Base-by-base conservation (phyloP, 345 rosid genomes). In the Aethionema arabicum region DNA sequence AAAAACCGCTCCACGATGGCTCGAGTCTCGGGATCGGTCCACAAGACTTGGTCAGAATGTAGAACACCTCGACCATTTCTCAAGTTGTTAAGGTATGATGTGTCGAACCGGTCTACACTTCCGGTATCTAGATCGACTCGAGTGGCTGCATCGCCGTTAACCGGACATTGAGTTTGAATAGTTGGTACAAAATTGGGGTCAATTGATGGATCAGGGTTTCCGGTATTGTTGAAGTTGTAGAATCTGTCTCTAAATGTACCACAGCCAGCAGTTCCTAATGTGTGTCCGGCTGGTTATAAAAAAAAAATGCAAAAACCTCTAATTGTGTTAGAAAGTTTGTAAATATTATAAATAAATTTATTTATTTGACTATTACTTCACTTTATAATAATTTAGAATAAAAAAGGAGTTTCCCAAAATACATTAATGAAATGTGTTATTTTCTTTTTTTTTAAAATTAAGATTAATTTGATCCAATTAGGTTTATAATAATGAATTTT, bases 201-300 rank as follows among this genome's bases (percentile, higher is more conserved):
- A 8, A 86, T 80, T 7, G 87, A 33, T 0, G 85, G 76, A 60
- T 86, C 87, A 0, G 78, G 76, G 11, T 67, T 77, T 52, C 70
- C 70, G 11, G 70, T 63, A 56, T 63, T 61, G 5, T 70, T 62
- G 76, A 76, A 83, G 65, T 78, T 79, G 72, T 75, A 75, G 52
- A 83, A 64, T 55, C 87, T 75, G 59, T 78, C 13, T 12, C 72
- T 69, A 49, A 86, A 78, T 47, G 75, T 48, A 50, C 45, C 73
- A 72, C 90, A 86, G 2, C 80, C 76, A 48, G 81, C 53, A 4
- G 90, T 83, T 47, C 90, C 90, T 37, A 83, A 77, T 29, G 87
- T 83, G 69, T 86, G 95, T 32, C 77, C 87, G 31, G 82, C 90
- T 86, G 72, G 8, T 42, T 60, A 52, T 27, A 59, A 11, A 11